Conservation (phyloP, 257 asterid genomes). For the Cynanchum wilfordii region DNA sequence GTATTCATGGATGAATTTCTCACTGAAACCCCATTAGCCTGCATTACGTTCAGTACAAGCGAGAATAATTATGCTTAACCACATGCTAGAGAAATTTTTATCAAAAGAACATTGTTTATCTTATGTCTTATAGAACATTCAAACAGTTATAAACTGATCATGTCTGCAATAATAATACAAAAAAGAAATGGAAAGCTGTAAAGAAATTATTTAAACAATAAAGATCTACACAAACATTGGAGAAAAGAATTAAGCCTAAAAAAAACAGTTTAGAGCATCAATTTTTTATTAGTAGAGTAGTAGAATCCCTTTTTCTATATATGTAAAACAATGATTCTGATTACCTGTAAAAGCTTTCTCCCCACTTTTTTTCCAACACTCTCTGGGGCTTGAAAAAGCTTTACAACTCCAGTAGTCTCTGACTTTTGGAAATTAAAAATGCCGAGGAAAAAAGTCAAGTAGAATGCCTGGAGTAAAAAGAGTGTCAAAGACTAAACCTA, state of each 20-base stretch:
- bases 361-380: conserved; percentile 36
- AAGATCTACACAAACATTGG: neutral
- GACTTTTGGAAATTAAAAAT: conserved; percentile 25
- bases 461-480: conserved; percentile 41
- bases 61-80: neutral
- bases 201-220: neutral
- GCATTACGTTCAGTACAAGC: conserved; percentile 15
- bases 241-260: neutral
- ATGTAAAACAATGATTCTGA: neutral
- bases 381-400: conserved; percentile 19
- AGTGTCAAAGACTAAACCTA: conserved; percentile 16
- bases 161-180: neutral
- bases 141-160: no score
- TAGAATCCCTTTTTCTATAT: neutral
- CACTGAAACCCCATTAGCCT: conserved; percentile 25
- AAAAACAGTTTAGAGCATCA: neutral
- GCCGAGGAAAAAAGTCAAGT: conserved; percentile 38
- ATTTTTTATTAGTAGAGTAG: neutral
- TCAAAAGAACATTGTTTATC: neutral
- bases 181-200: neutral
- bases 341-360: conserved; percentile 44
- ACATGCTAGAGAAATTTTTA: neutral
- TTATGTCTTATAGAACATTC: neutral
- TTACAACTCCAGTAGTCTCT: conserved; percentile 17
- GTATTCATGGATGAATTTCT: conserved; percentile 18